Conservation (phyloP, 2,329 filamentous ascomycete species). For the Bipolaris cookei region DNA sequence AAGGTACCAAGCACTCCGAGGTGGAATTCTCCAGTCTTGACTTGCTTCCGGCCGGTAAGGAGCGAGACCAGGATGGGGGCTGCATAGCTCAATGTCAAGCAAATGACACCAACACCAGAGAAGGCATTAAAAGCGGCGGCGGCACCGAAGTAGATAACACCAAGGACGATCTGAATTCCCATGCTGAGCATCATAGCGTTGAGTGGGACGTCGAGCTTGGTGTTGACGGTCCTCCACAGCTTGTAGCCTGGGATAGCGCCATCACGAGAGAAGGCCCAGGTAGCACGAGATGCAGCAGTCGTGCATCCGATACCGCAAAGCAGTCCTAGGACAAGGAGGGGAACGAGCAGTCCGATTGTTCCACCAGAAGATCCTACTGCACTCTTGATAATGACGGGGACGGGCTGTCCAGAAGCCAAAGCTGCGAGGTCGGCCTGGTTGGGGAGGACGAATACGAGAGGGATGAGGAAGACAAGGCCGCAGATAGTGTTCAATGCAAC, state of each 20-base stretch:
- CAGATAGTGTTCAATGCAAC: constrained; percentile 70
- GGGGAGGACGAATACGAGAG: constrained; percentile 72
- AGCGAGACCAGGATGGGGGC: constrained; percentile 70
- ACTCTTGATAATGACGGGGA: constrained; percentile 67
- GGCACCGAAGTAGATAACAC: constrained; percentile 73
- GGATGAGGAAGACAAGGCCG: constrained; percentile 72
- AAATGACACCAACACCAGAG: constrained; percentile 73
- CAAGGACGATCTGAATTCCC: constrained; percentile 68
- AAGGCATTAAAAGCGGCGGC: constrained; percentile 75
- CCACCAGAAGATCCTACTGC: constrained; percentile 67
- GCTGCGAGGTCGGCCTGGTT: constrained; percentile 63
- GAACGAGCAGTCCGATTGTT: constrained; percentile 67
- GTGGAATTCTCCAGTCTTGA: constrained; percentile 64
- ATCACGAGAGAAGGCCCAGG: constrained; percentile 74
- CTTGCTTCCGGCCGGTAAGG: constrained; percentile 64
- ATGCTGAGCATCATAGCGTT: constrained; percentile 77
- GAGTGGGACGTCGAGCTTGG: constrained; percentile 67
- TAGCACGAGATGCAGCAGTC: constrained; percentile 70
- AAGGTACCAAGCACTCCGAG: constrained; percentile 67
- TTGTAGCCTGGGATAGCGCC: constrained; percentile 70
- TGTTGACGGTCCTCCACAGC: constrained; percentile 67
- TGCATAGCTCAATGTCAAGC: constrained; percentile 71
- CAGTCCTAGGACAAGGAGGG: constrained; percentile 69
- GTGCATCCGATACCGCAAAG: constrained; percentile 74
- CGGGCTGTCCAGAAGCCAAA: constrained; percentile 65